Evolutionary conservation across 768 basidiomycete genomes (phyloP).

Genomic region (Agaricus blazei): DNA sequence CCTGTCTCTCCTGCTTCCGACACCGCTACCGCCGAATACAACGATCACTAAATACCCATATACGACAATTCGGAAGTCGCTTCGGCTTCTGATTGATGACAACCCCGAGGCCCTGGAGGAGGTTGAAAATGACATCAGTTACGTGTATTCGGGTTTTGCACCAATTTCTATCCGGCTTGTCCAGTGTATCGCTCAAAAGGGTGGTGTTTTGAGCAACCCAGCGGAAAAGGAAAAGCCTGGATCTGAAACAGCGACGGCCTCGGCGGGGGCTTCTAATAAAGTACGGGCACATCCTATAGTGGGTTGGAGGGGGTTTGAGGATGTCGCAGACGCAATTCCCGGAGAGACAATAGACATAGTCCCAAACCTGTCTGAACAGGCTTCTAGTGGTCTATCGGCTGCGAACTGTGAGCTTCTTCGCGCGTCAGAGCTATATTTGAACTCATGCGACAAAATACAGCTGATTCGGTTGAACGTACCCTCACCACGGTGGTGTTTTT

Average conservation of each 20-base stretch:
- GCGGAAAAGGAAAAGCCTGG: slow-evolving; percentile 49
- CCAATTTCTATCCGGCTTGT: slow-evolving; percentile 89
- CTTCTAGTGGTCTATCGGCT: slow-evolving; percentile 7
- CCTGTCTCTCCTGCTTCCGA: slow-evolving; percentile 62
- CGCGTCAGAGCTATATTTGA: neutral
- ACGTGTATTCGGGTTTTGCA: slow-evolving; percentile 95
- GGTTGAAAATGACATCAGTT: slow-evolving; percentile 91
- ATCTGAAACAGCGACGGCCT: slow-evolving; percentile 30
- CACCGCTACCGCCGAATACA: slow-evolving; percentile 55
- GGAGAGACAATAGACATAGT: slow-evolving; percentile 82
- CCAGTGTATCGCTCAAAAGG: slow-evolving; percentile 91
- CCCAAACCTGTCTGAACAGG: slow-evolving; percentile 29
- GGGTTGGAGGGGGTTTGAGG: slow-evolving; percentile 98
- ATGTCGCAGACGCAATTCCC: slow-evolving; percentile 74
- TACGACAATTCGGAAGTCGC: slow-evolving; percentile 65
- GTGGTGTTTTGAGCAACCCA: slow-evolving; percentile 80
- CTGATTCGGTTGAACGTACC: slow-evolving; percentile 36
- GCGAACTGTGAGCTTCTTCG: slow-evolving; percentile 15
- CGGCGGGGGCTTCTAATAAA: slow-evolving; percentile 38
- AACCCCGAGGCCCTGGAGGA: slow-evolving; percentile 70
- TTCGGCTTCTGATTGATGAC: slow-evolving; percentile 92
- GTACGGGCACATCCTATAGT: slow-evolving; percentile 87
- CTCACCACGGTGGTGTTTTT: slow-evolving; percentile 94
- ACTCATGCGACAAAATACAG: neutral
- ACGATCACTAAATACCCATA: slow-evolving; percentile 66